A percentile compares a stretch with the other conserved stretches of the same genome.
phyloP scores from a whole-genome alignment of 495 filamentous ascomycete species.

The Penicillium dipodomyicola region DNA sequence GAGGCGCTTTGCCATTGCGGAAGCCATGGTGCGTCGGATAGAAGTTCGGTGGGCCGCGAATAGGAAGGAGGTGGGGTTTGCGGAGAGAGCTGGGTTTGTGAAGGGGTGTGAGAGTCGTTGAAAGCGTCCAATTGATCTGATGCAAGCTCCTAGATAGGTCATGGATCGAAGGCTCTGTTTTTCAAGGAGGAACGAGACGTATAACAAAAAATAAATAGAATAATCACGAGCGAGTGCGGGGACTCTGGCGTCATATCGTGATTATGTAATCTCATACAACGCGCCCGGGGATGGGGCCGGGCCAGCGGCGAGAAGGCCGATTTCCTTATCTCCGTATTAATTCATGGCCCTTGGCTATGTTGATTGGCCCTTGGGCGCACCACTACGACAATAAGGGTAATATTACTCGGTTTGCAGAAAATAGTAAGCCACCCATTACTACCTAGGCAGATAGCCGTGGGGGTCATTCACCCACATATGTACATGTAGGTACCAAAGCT shows the following conservation, averaged over 20 bases:
- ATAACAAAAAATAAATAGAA: conserved; percentile 22
- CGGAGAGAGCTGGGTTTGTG: conserved; percentile 21
- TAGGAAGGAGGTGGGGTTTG: conserved; percentile 22
- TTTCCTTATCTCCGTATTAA: neutral
- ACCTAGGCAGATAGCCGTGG: too few species aligned
- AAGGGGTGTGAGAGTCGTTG: conserved; percentile 20
- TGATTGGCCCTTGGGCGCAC: too few species aligned
- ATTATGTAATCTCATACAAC: conserved; percentile 4
- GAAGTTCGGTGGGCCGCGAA: conserved; percentile 23
- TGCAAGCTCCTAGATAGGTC: conserved; percentile 30
- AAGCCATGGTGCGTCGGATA: conserved; percentile 60
- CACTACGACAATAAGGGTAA: too few species aligned
- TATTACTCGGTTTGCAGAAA: too few species aligned
- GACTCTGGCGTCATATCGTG: conserved; percentile 24
- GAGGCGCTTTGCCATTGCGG: conserved; percentile 80
- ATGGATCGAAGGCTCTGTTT: conserved; percentile 27
- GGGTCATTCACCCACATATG: too few species aligned
- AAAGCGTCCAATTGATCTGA: conserved; percentile 31
- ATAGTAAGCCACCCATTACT: too few species aligned
- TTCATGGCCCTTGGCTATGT: too few species aligned
- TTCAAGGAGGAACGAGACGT: neutral
- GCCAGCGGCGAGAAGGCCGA: conserved; percentile 5
- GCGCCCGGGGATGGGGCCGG: neutral
- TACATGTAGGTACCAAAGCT: too few species aligned
- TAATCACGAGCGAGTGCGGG: conserved; percentile 24